phyloP scores from a whole-genome alignment of 768 basidiomycete genomes.

The Boletus fagicola region DNA sequence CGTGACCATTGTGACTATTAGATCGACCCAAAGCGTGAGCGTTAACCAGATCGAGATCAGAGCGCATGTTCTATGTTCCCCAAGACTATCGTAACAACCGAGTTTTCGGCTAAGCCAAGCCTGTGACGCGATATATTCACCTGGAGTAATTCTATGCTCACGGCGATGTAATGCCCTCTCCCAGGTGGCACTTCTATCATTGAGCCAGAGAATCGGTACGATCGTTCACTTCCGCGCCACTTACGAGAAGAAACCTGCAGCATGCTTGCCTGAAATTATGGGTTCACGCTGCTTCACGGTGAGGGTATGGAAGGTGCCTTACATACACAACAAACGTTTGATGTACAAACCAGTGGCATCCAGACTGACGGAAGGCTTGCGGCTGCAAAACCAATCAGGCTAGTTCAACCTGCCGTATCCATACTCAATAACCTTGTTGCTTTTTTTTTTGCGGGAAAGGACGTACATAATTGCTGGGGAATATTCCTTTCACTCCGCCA shows the following conservation, averaged over 20 bases:
- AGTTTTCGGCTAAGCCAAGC: slow-evolving; percentile 15
- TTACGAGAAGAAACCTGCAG: slow-evolving; percentile 27
- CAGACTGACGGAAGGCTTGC: slow-evolving; percentile 7
- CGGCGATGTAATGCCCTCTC: slow-evolving; percentile 15
- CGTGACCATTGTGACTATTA: not conserved
- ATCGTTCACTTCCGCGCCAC: slow-evolving; percentile 33
- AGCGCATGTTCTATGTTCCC: not conserved
- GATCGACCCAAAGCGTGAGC: slow-evolving; percentile 5
- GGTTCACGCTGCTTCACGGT: slow-evolving; percentile 15
- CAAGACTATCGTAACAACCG: slow-evolving; percentile 3
- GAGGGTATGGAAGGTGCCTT: slow-evolving; percentile 21
- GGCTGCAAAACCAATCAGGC: slow-evolving; percentile 29
- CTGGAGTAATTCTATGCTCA: slow-evolving; percentile 14
- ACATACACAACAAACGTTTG: slow-evolving; percentile 26
- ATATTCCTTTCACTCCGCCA: slow-evolving; percentile 69
- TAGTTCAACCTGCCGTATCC: slow-evolving; percentile 46
- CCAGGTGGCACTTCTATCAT: slow-evolving; percentile 13
- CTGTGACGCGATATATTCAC: slow-evolving; percentile 29
- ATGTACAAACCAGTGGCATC: slow-evolving; percentile 7
- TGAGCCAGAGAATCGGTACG: slow-evolving; percentile 20
- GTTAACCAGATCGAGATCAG: slow-evolving; percentile 1
- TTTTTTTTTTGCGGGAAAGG: slow-evolving; percentile 9
- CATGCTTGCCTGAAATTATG: slow-evolving; percentile 20
- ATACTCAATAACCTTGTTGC: slow-evolving; percentile 23
- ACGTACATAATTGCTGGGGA: slow-evolving; percentile 87